These are phyloP conservation scores for Phlebopus sp. DNA, from an alignment of 1,284 basidiomycete species.

Conservation along the genomic window DNA sequence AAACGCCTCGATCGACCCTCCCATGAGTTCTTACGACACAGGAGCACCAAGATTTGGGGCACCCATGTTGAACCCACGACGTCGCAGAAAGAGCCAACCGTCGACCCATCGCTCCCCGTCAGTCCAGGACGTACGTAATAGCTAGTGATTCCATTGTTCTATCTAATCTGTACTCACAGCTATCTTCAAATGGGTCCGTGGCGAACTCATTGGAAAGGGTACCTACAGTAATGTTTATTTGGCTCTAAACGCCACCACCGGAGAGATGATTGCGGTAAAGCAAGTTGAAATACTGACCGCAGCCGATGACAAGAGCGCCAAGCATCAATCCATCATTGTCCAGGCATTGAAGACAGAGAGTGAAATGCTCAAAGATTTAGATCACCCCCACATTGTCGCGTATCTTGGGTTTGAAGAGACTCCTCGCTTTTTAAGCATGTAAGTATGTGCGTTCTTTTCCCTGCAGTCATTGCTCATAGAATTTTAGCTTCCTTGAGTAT, in stretches of 20 bases:
- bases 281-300: constrained; percentile 96
- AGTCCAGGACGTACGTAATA: constrained; percentile 56
- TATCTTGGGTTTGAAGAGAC: constrained; percentile 99
- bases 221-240: constrained; percentile 97
- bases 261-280: constrained; percentile 99
- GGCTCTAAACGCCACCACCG: constrained; percentile 95
- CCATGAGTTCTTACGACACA: constrained; percentile 55
- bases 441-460: constrained; percentile 35
- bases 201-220: constrained; percentile 95
- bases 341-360: constrained; percentile 94
- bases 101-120: constrained; percentile 48
- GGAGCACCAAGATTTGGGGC: constrained; percentile 96
- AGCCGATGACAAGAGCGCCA: constrained; percentile 85
- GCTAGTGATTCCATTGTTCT: constrained; percentile 16
- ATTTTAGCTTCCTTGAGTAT: constrained; percentile 88
- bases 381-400: constrained; percentile 96
- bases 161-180: constrained; percentile 42
- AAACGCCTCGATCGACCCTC: constrained; percentile 59
- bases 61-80: constrained; percentile 86
- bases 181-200: constrained; percentile 98
- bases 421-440: constrained; percentile 89
- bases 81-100: constrained; percentile 49
- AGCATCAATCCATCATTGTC: constrained; percentile 82
- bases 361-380: constrained; percentile 92
- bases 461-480: constrained; percentile 9